Evolutionary conservation across 768 basidiomycete genomes (phyloP), one percentile per base, ranked within the genome.

Genomic region (Coprinopsis sp.): DNA sequence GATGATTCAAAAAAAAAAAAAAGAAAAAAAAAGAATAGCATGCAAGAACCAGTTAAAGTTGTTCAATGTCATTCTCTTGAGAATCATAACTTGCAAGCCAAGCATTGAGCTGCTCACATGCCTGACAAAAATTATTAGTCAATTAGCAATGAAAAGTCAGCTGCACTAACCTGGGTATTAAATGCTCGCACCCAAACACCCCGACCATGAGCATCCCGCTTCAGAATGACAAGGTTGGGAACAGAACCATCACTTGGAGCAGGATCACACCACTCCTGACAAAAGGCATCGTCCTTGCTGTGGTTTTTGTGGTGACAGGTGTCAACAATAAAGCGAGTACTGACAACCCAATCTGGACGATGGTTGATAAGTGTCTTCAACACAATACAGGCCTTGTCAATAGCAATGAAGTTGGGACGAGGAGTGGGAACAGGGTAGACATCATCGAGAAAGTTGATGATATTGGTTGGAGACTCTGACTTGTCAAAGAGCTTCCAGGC

Each of bases 51-150:
- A 55, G 36, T 55, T 47, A 33, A 57, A 63, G 44, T 60, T 62
- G 6, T 39, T 19, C 25, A 37, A 37, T 4, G 50, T 56, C 61
- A 62, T 63, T 38, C 50, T 19, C 19, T 54, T 56, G n/a, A 63
- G 34, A 38, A 42, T 60, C 54, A 54, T 54, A 51, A 2, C 45
- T 33, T 36, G 23, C 60, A 24, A 65, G 36, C 63, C 64, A 67
- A 11, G 57, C 46, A 58, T 64, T 64, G 14, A 66, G 54, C 47
- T 66, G 63, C 29, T 66, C 59, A 52, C 61, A 62, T 40, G 57
- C n/a, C n/a, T n/a, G n/a, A n/a, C n/a, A n/a, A n/a, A n/a, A n/a
- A n/a, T n/a, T n/a, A n/a, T n/a, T n/a, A n/a, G n/a, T n/a, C n/a
- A n/a, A n/a, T n/a, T n/a, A n/a, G n/a, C n/a, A n/a, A n/a, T n/a